Evolutionary conservation across 2,329 filamentous ascomycete species (phyloP).

Genomic region (Fusarium sp.): DNA sequence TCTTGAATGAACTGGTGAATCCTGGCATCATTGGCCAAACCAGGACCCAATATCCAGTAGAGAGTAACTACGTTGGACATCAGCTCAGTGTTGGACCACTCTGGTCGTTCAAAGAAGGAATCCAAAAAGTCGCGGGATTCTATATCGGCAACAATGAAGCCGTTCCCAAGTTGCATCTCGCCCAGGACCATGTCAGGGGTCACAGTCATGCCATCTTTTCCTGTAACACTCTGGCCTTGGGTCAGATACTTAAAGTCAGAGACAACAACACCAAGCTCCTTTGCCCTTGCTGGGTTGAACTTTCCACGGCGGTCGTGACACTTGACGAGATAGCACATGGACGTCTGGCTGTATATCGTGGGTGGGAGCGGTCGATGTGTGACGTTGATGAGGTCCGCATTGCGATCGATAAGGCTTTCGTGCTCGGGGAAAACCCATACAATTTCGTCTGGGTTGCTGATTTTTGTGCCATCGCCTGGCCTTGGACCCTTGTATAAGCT

Average conservation of each 20-base stretch:
- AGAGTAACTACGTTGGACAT: slow-evolving; percentile 76
- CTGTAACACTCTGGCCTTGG: slow-evolving; percentile 71
- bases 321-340: slow-evolving; percentile 89
- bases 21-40: slow-evolving; percentile 70
- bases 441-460: slow-evolving; percentile 35
- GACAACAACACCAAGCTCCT: slow-evolving; percentile 70
- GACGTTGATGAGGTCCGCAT: slow-evolving; percentile 28
- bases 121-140: slow-evolving; percentile 78
- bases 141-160: slow-evolving; percentile 84
- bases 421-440: slow-evolving; percentile 46
- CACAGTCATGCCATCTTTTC: slow-evolving; percentile 74
- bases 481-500: slow-evolving; percentile 75
- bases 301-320: slow-evolving; percentile 81
- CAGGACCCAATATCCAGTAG: slow-evolving; percentile 84
- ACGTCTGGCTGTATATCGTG: slow-evolving; percentile 72
- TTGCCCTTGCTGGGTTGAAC: slow-evolving; percentile 77
- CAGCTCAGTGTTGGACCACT: slow-evolving; percentile 75
- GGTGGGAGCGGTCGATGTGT: slow-evolving; percentile 67
- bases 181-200: slow-evolving; percentile 90
- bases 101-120: slow-evolving; percentile 74
- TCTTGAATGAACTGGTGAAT: slow-evolving; percentile 77
- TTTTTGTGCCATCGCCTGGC: slow-evolving; percentile 24
- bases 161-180: slow-evolving; percentile 73
- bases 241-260: slow-evolving; percentile 70
- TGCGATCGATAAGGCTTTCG: slow-evolving; percentile 18